Conservation (phyloP, 2,329 filamentous ascomycete species). For the Trichoderma sp. region DNA sequence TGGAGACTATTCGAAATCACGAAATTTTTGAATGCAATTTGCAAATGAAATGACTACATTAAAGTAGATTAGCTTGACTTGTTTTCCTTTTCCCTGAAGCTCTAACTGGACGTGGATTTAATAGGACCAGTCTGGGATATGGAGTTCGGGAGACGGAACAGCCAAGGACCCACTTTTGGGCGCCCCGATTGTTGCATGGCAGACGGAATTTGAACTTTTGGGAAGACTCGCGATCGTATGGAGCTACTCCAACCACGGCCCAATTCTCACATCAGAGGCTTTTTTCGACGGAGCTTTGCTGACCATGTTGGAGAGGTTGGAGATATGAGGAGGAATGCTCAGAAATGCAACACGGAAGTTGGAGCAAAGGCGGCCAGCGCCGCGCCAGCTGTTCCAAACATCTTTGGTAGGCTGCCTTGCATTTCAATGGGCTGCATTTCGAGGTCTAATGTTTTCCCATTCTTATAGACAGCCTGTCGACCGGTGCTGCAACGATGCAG, state of each 20-base stretch:
- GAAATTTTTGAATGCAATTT: background rate
- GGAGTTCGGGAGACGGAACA: background rate
- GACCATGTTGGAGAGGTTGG: constrained; percentile 36
- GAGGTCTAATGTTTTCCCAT: constrained; percentile 1
- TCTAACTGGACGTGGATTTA: background rate
- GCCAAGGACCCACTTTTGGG: constrained; percentile 23
- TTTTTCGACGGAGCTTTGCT: constrained; percentile 20
- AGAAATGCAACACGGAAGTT: constrained; percentile 41
- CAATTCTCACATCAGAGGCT: constrained; percentile 12
- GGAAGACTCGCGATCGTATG: background rate
- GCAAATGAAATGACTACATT: background rate
- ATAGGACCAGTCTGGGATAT: background rate
- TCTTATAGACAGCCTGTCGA: constrained; percentile 22
- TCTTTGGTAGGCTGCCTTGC: constrained; percentile 33
- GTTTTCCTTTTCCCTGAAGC: background rate
- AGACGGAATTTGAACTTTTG: constrained; percentile 26
- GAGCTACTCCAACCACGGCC: background rate
- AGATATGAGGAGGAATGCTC: constrained; percentile 46
- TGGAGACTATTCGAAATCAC: background rate
- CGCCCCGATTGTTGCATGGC: constrained; percentile 36
- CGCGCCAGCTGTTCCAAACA: constrained; percentile 33
- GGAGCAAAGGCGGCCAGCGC: constrained; percentile 37
- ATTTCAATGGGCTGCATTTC: background rate
- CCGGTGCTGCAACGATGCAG: background rate
- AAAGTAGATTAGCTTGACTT: background rate